These are phyloP conservation scores for Diaporthe citriasiana DNA, from an alignment of 2,329 filamentous ascomycete genomes.

Conservation along the genomic window DNA sequence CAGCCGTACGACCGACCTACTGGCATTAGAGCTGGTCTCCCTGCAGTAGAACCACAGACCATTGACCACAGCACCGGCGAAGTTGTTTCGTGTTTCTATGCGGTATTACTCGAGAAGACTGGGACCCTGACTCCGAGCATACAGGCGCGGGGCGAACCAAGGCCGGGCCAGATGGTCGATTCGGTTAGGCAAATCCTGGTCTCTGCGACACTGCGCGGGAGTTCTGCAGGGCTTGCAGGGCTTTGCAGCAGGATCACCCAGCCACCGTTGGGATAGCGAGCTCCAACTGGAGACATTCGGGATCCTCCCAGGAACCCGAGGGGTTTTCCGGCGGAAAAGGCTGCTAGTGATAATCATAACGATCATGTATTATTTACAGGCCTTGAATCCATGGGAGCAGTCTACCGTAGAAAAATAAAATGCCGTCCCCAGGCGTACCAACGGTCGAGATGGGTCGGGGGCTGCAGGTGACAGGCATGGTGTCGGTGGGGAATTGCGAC, in stretches of 20 bases:
- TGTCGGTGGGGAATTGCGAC: slow-evolving; percentile 21
- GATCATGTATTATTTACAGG: not conserved
- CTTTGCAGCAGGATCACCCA: slow-evolving; percentile 13
- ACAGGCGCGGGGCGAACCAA: slow-evolving; percentile 3
- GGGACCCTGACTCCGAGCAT: slow-evolving; percentile 23
- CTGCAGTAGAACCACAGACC: slow-evolving; percentile 10
- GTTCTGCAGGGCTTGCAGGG: slow-evolving; percentile 19
- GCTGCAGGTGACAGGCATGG: slow-evolving; percentile 28
- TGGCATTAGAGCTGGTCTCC: not conserved
- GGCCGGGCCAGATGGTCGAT: slow-evolving; percentile 29
- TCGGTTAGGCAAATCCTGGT: slow-evolving; percentile 23
- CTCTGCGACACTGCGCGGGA: slow-evolving; percentile 24
- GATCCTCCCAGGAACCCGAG: slow-evolving; percentile 30
- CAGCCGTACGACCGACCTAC: not conserved
- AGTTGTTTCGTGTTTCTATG: slow-evolving; percentile 23
- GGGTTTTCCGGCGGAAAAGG: not conserved
- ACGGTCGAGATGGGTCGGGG: slow-evolving; percentile 21
- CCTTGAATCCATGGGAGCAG: not conserved
- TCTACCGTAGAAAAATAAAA: not conserved
- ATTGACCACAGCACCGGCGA: slow-evolving; percentile 11
- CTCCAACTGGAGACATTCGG: slow-evolving; percentile 14
- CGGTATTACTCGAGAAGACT: slow-evolving; percentile 32
- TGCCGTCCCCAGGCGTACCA: slow-evolving; percentile 3
- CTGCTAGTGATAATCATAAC: slow-evolving; percentile 3
- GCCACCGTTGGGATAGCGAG: not conserved